phyloP scores from a whole-genome alignment of 2,329 filamentous ascomycete species.

The Orbilia oligospora region DNA sequence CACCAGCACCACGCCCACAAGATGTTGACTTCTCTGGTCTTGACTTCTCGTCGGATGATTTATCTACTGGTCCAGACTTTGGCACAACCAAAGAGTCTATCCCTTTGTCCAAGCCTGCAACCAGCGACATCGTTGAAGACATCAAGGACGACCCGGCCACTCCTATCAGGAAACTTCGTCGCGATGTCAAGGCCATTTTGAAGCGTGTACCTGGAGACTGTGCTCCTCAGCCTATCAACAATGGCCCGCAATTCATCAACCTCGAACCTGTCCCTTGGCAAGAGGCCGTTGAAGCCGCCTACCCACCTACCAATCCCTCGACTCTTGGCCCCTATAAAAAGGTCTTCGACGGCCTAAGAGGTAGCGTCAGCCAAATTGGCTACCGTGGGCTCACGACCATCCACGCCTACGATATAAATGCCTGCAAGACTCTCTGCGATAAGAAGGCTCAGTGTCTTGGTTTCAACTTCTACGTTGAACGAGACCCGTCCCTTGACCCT shows the following conservation, averaged over 20 bases:
- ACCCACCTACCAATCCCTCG: slow-evolving; percentile 53
- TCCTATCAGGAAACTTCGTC: slow-evolving; percentile 29
- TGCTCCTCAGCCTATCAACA: slow-evolving; percentile 34
- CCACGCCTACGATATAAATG: slow-evolving; percentile 60
- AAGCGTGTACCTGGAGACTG: slow-evolving; percentile 50
- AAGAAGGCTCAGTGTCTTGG: slow-evolving; percentile 59
- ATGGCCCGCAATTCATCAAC: slow-evolving; percentile 41
- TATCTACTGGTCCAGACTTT: slow-evolving; percentile 42
- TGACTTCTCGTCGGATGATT: slow-evolving; percentile 24
- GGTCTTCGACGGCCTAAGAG: slow-evolving; percentile 64
- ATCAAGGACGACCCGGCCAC: slow-evolving; percentile 46
- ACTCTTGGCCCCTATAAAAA: slow-evolving; percentile 63
- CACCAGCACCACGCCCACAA: slow-evolving; percentile 35
- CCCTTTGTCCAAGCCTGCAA: slow-evolving; percentile 32
- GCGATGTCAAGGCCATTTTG: neutral
- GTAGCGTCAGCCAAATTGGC: slow-evolving; percentile 61
- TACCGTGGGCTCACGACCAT: slow-evolving; percentile 64
- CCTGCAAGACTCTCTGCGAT: slow-evolving; percentile 61
- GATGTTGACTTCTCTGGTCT: slow-evolving; percentile 39
- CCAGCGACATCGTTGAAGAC: slow-evolving; percentile 28
- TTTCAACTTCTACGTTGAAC: slow-evolving; percentile 63
- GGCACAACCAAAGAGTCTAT: slow-evolving; percentile 44
- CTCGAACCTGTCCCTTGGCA: slow-evolving; percentile 34
- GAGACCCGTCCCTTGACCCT: slow-evolving; percentile 63
- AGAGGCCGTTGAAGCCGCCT: slow-evolving; percentile 19